Conservation (phyloP, 1,139 yeast genomes). For the Nakaseomyces nivariensis region DNA sequence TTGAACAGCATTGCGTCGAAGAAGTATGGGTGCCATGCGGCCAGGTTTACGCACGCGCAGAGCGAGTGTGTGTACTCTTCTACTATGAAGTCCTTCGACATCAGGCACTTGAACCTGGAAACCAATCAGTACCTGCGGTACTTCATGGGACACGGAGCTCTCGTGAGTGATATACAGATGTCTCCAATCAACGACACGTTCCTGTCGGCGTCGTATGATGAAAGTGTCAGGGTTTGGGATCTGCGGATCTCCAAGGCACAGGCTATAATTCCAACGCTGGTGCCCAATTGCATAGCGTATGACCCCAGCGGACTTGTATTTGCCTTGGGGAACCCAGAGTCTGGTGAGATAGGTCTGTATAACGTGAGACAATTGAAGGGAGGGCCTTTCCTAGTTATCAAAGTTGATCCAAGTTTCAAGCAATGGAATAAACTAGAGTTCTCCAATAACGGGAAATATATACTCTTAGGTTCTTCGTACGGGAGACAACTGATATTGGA, state of each 20-base stretch:
- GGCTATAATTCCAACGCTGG: conserved; percentile 52
- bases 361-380: conserved; percentile 49
- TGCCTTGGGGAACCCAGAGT: conserved; percentile 51
- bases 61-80: conserved; percentile 75
- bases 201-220: conserved; percentile 63
- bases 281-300: conserved; percentile 51
- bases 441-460: conserved; percentile 66
- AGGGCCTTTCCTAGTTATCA: conserved; percentile 41
- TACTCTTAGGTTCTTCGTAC: conserved; percentile 52
- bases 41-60: conserved; percentile 71
- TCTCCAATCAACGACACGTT: conserved; percentile 64
- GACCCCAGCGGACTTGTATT: conserved; percentile 81
- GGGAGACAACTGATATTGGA: conserved; percentile 55
- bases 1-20: conserved; percentile 63
- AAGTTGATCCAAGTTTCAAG: conserved; percentile 32
- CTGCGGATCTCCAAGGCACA: conserved; percentile 49
- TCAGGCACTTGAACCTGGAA: conserved; percentile 64
- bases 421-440: conserved; percentile 67
- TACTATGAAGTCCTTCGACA: conserved; percentile 64
- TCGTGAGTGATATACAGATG: conserved; percentile 63
- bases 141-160: conserved; percentile 75
- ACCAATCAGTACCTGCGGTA: conserved; percentile 76
- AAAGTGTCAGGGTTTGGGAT: conserved; percentile 84
- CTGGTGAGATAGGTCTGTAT: conserved; percentile 47
- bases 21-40: conserved; percentile 86